Percentiles rank a stretch among this genome's conserved stretches.
Conservation (phyloP, 1,284 basidiomycete species). For the Wallemia mellicola region DNA sequence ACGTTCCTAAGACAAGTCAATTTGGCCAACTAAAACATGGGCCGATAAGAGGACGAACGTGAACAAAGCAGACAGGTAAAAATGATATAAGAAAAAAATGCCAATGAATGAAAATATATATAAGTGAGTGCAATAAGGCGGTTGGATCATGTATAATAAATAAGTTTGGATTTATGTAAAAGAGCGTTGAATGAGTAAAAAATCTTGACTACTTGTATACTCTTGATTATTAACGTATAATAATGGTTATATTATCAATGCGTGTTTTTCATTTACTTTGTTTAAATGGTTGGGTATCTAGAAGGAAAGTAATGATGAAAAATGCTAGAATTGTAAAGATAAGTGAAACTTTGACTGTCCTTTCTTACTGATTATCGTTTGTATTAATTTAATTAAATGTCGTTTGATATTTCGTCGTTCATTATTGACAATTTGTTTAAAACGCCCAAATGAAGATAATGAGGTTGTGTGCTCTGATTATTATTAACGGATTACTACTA, state of each 20-base stretch:
- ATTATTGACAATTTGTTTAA: no score
- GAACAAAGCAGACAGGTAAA: no score
- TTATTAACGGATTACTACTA: not conserved
- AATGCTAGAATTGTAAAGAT: not conserved
- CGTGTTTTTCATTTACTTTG: not conserved
- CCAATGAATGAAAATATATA: no score
- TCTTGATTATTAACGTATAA: not conserved
- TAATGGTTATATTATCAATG: not conserved
- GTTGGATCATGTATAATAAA: not conserved
- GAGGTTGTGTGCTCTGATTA: not conserved
- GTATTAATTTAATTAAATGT: no score
- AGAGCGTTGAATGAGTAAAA: not conserved
- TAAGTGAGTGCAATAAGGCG: not conserved
- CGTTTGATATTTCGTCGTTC: no score
- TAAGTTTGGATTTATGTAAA: not conserved
- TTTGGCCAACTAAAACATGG: no score
- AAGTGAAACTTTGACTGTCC: not conserved
- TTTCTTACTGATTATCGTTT: not conserved
- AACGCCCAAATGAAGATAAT: not conserved
- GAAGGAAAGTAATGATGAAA: not conserved
- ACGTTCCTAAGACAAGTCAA: no score
- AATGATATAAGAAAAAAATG: no score
- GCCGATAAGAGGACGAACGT: no score
- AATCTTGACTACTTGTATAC: not conserved
- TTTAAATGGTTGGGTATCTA: not conserved